A percentile compares a stretch with the other conserved stretches of the same genome.
These are phyloP conservation scores for Cercophora sp. DNA, from an alignment of 495 filamentous ascomycete species.

Conservation along the genomic window DNA sequence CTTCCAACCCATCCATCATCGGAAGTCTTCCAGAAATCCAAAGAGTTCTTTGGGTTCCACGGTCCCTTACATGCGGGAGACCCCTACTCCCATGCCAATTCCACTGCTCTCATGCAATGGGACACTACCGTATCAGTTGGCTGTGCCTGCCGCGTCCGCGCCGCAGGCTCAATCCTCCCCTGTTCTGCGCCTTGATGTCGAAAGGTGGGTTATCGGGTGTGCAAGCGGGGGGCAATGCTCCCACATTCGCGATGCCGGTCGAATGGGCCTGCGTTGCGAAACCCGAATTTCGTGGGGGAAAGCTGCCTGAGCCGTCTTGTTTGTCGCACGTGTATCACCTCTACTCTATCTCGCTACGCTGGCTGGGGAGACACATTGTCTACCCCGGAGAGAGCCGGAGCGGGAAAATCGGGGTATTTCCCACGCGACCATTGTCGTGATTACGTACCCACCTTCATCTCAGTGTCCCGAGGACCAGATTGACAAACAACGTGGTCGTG, in stretches of 20 bases:
- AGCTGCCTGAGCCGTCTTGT: neutral
- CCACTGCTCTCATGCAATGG: too few species aligned
- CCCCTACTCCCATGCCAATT: too few species aligned
- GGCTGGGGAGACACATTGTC: neutral
- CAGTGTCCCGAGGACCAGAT: too few species aligned
- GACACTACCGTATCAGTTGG: too few species aligned
- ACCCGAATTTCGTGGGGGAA: neutral
- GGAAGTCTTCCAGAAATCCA: too few species aligned
- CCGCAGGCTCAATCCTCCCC: neutral
- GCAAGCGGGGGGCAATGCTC: neutral
- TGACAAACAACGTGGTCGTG: too few species aligned
- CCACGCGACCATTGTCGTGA: neutral
- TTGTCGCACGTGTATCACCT: neutral
- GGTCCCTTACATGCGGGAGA: too few species aligned
- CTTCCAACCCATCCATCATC: too few species aligned
- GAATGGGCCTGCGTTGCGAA: neutral
- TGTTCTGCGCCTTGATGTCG: neutral
- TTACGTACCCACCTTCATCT: neutral
- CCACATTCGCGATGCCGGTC: neutral
- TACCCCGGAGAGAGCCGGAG: neutral
- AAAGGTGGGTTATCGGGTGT: neutral
- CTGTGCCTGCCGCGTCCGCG: neutral
- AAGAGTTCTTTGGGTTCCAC: too few species aligned
- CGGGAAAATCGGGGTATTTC: constrained; percentile 6
- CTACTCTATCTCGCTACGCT: neutral